Percentiles rank a stretch among this genome's conserved stretches.
Conservation (phyloP, 2,329 filamentous ascomycete species). For the Pseudogymnoascus pannorum region DNA sequence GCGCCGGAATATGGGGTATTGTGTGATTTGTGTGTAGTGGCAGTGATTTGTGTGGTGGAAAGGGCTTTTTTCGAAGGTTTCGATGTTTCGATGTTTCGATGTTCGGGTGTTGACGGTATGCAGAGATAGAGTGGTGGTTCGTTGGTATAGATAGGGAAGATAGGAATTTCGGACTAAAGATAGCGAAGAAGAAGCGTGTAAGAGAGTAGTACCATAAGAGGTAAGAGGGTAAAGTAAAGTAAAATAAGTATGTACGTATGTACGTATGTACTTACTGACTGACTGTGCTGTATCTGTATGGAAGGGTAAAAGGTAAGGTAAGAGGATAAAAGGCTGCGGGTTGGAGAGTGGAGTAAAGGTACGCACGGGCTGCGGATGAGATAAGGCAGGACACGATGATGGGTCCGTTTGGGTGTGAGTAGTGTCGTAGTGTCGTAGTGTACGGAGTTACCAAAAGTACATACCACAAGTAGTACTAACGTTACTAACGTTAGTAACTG, state of each 20-base stretch:
- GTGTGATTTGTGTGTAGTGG: neutral
- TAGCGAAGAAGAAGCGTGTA: neutral
- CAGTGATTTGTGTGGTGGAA: slow-evolving; percentile 3
- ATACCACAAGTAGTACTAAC: no score
- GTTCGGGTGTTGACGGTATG: slow-evolving; percentile 5
- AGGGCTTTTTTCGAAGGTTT: neutral
- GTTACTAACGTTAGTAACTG: no score
- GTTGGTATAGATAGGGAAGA: slow-evolving; percentile 1
- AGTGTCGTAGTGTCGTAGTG: neutral
- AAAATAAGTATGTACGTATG: no score
- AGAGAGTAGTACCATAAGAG: neutral
- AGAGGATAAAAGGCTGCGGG: neutral
- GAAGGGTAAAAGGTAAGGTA: neutral
- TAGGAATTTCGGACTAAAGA: slow-evolving; percentile 2
- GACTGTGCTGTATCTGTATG: no score
- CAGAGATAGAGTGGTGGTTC: slow-evolving; percentile 2
- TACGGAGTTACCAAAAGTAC: neutral
- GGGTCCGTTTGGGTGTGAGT: neutral
- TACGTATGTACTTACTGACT: no score
- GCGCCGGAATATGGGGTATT: neutral
- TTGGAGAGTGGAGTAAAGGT: neutral
- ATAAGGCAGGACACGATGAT: neutral
- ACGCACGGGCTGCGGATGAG: neutral
- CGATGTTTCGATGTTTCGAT: neutral
- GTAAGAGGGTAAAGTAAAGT: neutral